Conservation (phyloP, 225 moss, liverwort and hornwort genomes). For the Sphagnum contortum region DNA sequence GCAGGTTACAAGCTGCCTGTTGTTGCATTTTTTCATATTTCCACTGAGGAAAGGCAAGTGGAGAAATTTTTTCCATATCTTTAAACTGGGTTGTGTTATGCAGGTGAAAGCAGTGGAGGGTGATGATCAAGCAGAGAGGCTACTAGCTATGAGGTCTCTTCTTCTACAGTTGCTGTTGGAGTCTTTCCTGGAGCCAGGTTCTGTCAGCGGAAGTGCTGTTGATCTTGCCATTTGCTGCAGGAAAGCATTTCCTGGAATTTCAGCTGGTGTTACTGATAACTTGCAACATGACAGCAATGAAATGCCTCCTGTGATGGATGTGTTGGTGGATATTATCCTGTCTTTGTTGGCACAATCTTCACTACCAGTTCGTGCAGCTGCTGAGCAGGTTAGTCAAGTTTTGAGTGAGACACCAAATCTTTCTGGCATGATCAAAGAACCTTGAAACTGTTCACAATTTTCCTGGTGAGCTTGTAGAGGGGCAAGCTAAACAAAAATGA, state of each 20-base stretch:
- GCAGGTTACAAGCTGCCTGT: too few species aligned
- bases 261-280: conserved; percentile 23
- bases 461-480: too few species aligned
- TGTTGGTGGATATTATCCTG: conserved; percentile 73
- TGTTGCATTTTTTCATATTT: too few species aligned
- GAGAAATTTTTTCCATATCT: too few species aligned
- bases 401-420: not conserved
- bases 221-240: conserved; percentile 83
- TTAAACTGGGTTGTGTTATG: conserved; percentile 1
- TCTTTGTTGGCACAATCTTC: conserved; percentile 79
- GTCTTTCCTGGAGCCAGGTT: conserved; percentile 55
- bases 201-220: conserved; percentile 58
- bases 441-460: not conserved
- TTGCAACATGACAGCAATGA: conserved; percentile 28
- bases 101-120: conserved; percentile 34
- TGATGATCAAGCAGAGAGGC: conserved; percentile 35
- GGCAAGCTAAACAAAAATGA: too few species aligned
- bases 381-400: conserved; percentile 55
- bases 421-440: not conserved
- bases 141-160: conserved; percentile 54
- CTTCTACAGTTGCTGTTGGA: conserved; percentile 66
- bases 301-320: conserved; percentile 65
- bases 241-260: conserved; percentile 54
- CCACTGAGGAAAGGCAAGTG: too few species aligned
- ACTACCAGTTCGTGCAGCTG: conserved; percentile 61